Conservation (phyloP, 345 rosid genomes). For the Salix exigua region DNA sequence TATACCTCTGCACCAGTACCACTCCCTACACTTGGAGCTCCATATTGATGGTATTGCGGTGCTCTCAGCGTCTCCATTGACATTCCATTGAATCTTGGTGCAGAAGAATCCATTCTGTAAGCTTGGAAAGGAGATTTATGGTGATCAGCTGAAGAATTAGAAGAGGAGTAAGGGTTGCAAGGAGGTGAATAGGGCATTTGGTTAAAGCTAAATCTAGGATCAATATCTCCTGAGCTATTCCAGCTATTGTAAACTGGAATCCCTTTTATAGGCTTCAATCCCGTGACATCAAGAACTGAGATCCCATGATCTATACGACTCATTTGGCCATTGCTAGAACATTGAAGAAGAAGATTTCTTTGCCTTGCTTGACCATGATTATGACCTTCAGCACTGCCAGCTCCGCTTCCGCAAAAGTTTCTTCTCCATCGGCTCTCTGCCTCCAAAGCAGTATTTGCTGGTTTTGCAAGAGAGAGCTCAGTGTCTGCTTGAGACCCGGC, state of each 20-base stretch:
- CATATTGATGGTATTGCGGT: conserved; percentile 4
- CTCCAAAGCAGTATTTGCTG: conserved; percentile 4
- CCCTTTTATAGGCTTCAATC: conserved; percentile 42
- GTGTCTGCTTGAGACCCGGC: conserved; percentile 21
- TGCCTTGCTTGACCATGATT: conserved; percentile 2
- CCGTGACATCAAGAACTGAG: conserved; percentile 28
- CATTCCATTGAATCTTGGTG: neutral
- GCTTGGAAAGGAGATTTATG: neutral
- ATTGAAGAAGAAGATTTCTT: conserved; percentile 7
- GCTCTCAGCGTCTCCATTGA: neutral
- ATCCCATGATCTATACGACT: conserved; percentile 27
- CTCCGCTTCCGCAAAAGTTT: neutral
- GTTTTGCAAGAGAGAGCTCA: conserved; percentile 41
- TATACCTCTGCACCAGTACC: conserved; percentile 13
- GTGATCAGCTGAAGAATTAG: neutral
- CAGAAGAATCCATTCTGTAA: conserved; percentile 1
- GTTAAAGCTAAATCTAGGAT: conserved; percentile 24
- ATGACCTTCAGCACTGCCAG: neutral
- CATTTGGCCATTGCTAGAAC: neutral
- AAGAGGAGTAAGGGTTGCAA: conserved; percentile 5
- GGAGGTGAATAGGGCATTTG: conserved; percentile 14
- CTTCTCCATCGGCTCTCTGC: conserved; percentile 26
- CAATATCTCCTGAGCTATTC: conserved; percentile 11
- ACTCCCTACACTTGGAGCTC: neutral
- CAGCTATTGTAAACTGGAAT: conserved; percentile 39